A percentile compares a stretch with the other conserved stretches of the same genome.
These are phyloP conservation scores for Citrus inodora DNA, from an alignment of 345 rosid species.

Conservation along the genomic window DNA sequence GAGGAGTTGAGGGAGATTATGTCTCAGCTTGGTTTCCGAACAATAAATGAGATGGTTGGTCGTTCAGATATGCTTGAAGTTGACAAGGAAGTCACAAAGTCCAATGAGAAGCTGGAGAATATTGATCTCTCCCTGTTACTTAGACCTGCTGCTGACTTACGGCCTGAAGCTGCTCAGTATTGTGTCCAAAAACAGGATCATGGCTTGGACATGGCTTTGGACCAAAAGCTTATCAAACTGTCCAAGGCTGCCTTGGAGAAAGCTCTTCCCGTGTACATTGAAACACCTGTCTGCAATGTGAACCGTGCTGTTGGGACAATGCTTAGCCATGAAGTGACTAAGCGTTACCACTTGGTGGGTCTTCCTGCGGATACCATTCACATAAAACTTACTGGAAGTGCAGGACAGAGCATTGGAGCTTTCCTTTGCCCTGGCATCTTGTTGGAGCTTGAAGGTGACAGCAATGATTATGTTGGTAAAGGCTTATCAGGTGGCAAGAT, in stretches of 20 bases:
- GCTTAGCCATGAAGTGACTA: slow-evolving; percentile 99
- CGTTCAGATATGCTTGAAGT: slow-evolving; percentile 99
- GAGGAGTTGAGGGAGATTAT: slow-evolving; percentile 98
- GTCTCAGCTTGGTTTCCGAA: slow-evolving; percentile 86
- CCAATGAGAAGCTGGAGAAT: slow-evolving; percentile 81
- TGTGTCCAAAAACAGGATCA: slow-evolving; percentile 97
- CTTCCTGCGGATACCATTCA: slow-evolving; percentile 87
- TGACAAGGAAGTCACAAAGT: slow-evolving; percentile 73
- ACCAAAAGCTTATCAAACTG: slow-evolving; percentile 58
- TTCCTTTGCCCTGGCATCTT: slow-evolving; percentile 89
- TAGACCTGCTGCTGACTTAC: slow-evolving; percentile 89
- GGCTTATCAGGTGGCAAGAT: slow-evolving; percentile 98
- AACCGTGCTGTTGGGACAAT: slow-evolving; percentile 99
- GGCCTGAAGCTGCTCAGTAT: slow-evolving; percentile 92
- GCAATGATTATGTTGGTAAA: slow-evolving; percentile 97
- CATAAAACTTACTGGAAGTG: slow-evolving; percentile 85
- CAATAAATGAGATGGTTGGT: slow-evolving; percentile 89
- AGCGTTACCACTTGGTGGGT: slow-evolving; percentile 75
- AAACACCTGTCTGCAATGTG: slow-evolving; percentile 75
- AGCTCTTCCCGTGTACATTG: slow-evolving; percentile 79
- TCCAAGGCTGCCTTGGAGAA: slow-evolving; percentile 80
- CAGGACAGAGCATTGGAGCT: slow-evolving; percentile 99
- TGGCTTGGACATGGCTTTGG: slow-evolving; percentile 93
- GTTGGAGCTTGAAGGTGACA: slow-evolving; percentile 93
- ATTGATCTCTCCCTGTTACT: slow-evolving; percentile 86